A percentile compares a stretch with the other conserved stretches of the same genome.
Conservation (phyloP, 1,139 yeast genomes). For the Candida frijolesensis region DNA sequence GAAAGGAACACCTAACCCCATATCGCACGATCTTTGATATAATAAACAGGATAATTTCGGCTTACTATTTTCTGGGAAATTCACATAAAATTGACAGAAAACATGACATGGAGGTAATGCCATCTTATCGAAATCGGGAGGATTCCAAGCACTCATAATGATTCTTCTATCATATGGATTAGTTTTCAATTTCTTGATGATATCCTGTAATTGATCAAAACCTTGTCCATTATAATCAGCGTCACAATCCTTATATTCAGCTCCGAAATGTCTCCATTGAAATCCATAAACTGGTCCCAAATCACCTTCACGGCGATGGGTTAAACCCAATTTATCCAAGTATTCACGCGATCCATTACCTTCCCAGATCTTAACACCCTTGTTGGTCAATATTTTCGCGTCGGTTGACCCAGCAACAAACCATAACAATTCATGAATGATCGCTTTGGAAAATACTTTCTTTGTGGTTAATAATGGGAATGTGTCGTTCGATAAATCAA, state of each 20-base stretch:
- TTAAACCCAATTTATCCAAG: conserved; percentile 79
- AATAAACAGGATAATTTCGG: conserved; percentile 83
- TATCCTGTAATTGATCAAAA: conserved; percentile 81
- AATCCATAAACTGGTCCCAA: conserved; percentile 98
- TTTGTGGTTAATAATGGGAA: conserved; percentile 93
- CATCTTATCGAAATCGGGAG: conserved; percentile 90
- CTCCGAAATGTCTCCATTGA: conserved; percentile 99
- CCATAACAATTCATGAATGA: conserved; percentile 90
- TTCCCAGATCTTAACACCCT: conserved; percentile 96
- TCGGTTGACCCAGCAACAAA: conserved; percentile 89
- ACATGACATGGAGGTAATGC: conserved; percentile 99
- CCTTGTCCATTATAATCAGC: conserved; percentile 88
- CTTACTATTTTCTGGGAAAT: conserved; percentile 54
- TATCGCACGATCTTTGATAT: conserved; percentile 98
- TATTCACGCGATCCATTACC: conserved; percentile 97
- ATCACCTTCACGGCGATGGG: conserved; percentile 86
- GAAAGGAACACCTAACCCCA: conserved; percentile 98
- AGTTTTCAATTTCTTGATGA: conserved; percentile 75
- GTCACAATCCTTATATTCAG: conserved; percentile 82
- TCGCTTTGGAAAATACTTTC: conserved; percentile 86
- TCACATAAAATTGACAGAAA: conserved; percentile 91
- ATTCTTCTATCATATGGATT: conserved; percentile 95
- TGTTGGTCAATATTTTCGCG: conserved; percentile 72
- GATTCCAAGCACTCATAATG: conserved; percentile 97
- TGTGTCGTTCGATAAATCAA: conserved; percentile 66